Conservation (phyloP, 768 basidiomycete genomes). For the Suillus clintonianus region DNA sequence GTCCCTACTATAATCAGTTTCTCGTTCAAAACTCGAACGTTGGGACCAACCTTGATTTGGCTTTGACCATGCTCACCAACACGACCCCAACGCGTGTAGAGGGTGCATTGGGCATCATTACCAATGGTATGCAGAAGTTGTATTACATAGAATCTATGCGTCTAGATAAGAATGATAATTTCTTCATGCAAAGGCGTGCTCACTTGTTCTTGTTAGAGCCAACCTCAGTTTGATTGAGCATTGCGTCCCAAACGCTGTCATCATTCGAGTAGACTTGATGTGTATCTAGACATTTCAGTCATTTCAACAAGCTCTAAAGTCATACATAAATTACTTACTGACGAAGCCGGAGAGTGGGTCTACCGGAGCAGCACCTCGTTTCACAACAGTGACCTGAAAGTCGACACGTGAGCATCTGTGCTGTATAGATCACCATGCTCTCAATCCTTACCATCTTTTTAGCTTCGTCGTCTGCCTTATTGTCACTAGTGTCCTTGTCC, state of each 20-base stretch:
- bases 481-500: slow-evolving; percentile 24
- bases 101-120: slow-evolving; percentile 33
- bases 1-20: slow-evolving; percentile 40
- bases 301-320: not conserved
- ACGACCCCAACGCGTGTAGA: slow-evolving; percentile 64
- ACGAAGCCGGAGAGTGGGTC: slow-evolving; percentile 48
- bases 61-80: slow-evolving; percentile 57
- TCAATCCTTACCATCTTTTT: slow-evolving; percentile 43
- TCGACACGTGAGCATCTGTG: slow-evolving; percentile 8
- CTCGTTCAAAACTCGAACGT: not conserved
- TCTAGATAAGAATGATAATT: slow-evolving; percentile 25
- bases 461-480: slow-evolving; percentile 22
- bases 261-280: slow-evolving; percentile 50
- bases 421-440: not conserved
- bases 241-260: slow-evolving; percentile 56
- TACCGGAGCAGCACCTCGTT: slow-evolving; percentile 57
- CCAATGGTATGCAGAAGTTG: slow-evolving; percentile 55
- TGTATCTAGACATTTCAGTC: slow-evolving; percentile 35
- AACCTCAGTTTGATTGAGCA: slow-evolving; percentile 63
- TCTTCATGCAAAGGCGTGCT: slow-evolving; percentile 3
- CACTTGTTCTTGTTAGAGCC: slow-evolving; percentile 52
- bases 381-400: slow-evolving; percentile 47
- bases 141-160: slow-evolving; percentile 49
- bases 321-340: slow-evolving; percentile 36
- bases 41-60: slow-evolving; percentile 44